Evolutionary conservation across 2,329 filamentous ascomycete species (phyloP), one percentile per base, ranked within the genome.

Genomic region (Sclerotinia sclerotiorum): DNA sequence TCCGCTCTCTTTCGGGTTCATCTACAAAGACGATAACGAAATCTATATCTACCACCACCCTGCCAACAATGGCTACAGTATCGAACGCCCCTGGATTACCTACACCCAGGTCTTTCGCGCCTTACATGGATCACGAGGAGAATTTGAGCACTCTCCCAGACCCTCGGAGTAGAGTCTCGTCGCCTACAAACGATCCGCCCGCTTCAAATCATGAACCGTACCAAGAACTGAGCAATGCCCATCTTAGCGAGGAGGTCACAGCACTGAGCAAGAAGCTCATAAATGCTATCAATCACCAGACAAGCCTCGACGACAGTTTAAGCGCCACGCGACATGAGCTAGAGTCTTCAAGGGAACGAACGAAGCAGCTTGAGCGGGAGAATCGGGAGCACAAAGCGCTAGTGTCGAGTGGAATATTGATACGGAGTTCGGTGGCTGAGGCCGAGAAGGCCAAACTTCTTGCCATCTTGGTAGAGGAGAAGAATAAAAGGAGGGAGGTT

Each of bases 261-360:
- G 88, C 92, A 8, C 83, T 99, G 44, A 98, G 93, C 80, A 94
- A 93, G 61, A 99, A 99, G 79, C 88, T 99, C 71, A 94, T 99
- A 74, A 94, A 95, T 77, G 94, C 95, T 56, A 97, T 99, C 80
- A 99, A 99, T 78, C 91, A 97, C 79, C 94, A 97, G 79, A 97
- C 94, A 10, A 89, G 87, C 29, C 85, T 99, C 56, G 95, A 98
- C 79, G 95, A 99, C 79, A 91, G 88, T 15, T 83, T 99, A 24
- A 90, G 92, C 62, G 88, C 88, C 64, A 91, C 93, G 21, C 88
- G 93, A 49, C 90, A 94, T 77, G 93, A 98, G 77, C 82, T 98
- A 58, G 92, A 97, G 67, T 79, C 85, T 46, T 87, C 93, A 11
- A 86, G 85, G 69, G 86, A 89, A 60, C 86, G 85, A 74, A 86